Evolutionary conservation across 2,329 filamentous ascomycete genomes (phyloP).

Genomic region (Amylocarpus encephaloides): DNA sequence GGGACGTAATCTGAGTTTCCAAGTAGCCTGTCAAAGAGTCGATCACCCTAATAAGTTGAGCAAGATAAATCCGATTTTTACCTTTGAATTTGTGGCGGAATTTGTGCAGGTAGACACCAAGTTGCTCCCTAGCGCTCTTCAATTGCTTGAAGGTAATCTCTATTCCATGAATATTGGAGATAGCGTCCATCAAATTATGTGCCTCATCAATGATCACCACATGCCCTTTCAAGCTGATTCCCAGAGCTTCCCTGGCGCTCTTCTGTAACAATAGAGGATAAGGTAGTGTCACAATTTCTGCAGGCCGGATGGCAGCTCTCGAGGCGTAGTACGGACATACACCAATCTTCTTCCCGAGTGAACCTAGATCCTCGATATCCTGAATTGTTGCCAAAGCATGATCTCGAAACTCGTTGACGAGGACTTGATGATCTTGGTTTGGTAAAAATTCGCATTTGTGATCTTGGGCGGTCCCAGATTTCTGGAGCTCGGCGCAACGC

Average conservation of each 20-base stretch:
- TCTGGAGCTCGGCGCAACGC: constrained; percentile 82
- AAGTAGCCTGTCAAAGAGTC: constrained; percentile 71
- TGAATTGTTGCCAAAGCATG: constrained; percentile 75
- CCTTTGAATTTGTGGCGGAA: constrained; percentile 87
- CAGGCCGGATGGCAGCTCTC: constrained; percentile 69
- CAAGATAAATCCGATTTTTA: constrained; percentile 84
- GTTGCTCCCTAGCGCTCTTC: constrained; percentile 63
- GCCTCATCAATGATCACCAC: constrained; percentile 96
- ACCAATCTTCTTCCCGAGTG: constrained; percentile 68
- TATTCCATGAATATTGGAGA: constrained; percentile 78
- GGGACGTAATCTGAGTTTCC: constrained; percentile 43
- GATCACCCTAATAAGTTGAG: constrained; percentile 76
- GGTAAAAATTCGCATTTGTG: constrained; percentile 73
- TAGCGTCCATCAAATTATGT: constrained; percentile 95
- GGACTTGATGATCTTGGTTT: constrained; percentile 64
- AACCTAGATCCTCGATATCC: constrained; percentile 87
- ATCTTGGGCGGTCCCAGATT: constrained; percentile 54
- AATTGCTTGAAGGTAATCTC: constrained; percentile 69
- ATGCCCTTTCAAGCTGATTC: constrained; percentile 78
- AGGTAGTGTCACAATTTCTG: constrained; percentile 86
- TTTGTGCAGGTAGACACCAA: constrained; percentile 75
- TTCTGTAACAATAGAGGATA: constrained; percentile 87
- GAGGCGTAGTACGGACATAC: constrained; percentile 98
- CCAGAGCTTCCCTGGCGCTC: constrained; percentile 78
- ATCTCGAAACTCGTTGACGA: constrained; percentile 78